Percentiles rank a stretch among this genome's conserved stretches.
Evolutionary conservation across 768 basidiomycete genomes (phyloP).

Genomic region (Amanita muscaria): DNA sequence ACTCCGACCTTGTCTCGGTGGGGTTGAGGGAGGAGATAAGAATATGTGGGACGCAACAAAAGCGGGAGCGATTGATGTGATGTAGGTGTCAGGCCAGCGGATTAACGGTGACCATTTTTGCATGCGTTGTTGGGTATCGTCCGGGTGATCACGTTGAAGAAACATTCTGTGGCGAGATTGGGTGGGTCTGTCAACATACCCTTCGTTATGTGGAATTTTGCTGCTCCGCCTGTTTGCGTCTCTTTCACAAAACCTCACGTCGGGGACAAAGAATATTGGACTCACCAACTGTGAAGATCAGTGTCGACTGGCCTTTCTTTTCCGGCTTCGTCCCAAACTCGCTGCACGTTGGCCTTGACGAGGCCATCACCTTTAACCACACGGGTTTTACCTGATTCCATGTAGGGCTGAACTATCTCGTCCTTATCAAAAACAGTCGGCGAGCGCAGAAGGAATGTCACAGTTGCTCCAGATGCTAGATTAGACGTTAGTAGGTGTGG

Average conservation of each 20-base stretch:
- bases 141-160: constrained; percentile 48
- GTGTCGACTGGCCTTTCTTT: constrained; percentile 35
- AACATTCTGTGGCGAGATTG: constrained; percentile 49
- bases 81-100: constrained; percentile 38
- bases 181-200: constrained; percentile 41
- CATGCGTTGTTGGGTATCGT: constrained; percentile 37
- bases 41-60: constrained; percentile 40
- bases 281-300: constrained; percentile 56
- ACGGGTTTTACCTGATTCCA: constrained; percentile 42
- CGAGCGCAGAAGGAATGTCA: constrained; percentile 56
- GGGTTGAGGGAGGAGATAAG: constrained; percentile 31
- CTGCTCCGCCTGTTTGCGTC: constrained; percentile 33
- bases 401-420: constrained; percentile 38
- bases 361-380: constrained; percentile 57
- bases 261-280: neutral
- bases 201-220: constrained; percentile 35
- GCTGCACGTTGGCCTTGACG: constrained; percentile 38
- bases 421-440: constrained; percentile 46
- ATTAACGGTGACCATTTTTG: constrained; percentile 45
- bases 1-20: constrained; percentile 55
- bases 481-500: neutral
- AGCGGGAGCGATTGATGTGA: constrained; percentile 40
- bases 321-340: constrained; percentile 41
- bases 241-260: neutral
- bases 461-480: constrained; percentile 48